phyloP scores from a whole-genome alignment of 1,139 yeast genomes.

The Geotrichum citri-aurantii region DNA sequence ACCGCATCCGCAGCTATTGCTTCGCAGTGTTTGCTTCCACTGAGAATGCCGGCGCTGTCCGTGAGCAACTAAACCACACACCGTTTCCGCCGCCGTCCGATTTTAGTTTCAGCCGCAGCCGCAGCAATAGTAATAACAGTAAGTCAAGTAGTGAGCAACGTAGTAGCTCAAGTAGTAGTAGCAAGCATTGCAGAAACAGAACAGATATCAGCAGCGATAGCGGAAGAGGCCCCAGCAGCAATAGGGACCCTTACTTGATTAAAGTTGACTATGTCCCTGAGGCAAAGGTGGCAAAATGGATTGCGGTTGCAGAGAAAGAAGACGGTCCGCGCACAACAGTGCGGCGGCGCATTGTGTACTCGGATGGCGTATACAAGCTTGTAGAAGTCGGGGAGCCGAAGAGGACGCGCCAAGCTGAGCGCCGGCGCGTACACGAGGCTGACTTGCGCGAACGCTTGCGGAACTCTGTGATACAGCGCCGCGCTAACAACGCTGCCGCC shows the following conservation, averaged over 20 bases:
- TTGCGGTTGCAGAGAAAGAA: slow-evolving; percentile 9
- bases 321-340: slow-evolving; percentile 9
- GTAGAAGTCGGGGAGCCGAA: background rate
- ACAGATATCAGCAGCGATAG: background rate
- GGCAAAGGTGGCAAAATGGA: slow-evolving; percentile 13
- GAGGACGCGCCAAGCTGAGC: background rate
- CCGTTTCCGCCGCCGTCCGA: background rate
- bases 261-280: slow-evolving; percentile 13
- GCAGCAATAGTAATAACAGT: background rate
- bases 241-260: slow-evolving; percentile 7
- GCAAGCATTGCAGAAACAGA: background rate
- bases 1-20: slow-evolving; percentile 14
- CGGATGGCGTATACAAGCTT: background rate
- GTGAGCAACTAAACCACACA: background rate
- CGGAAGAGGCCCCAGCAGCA: slow-evolving; percentile 1
- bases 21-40: slow-evolving; percentile 8
- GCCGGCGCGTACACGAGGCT: background rate
- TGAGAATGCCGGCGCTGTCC: background rate
- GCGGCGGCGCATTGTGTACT: slow-evolving; percentile 8
- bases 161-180: background rate
- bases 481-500: background rate
- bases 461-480: background rate
- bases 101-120: background rate
- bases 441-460: background rate
- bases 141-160: background rate